Base-by-base conservation (phyloP, 805 yeast genomes). In the Candida maesae region DNA sequence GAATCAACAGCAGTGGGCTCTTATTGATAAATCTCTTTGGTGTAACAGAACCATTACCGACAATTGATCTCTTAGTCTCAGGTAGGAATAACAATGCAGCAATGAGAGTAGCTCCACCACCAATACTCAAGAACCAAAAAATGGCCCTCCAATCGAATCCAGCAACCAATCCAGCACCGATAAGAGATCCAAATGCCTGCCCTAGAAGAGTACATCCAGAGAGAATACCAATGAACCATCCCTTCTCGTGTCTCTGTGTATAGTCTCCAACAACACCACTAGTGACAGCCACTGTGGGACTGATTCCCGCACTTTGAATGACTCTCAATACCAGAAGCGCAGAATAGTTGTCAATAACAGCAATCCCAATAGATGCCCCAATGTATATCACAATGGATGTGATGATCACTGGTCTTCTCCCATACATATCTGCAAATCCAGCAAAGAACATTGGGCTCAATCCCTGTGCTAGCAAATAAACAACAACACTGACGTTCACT, bases 391-490 rank as follows among this genome's bases (percentile, higher is more conserved):
- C 12, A 20, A 84, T 58, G 27, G 88, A 79, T 4, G 64, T 38
- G 24, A 84, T 38, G 15, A 82, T 66, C 0, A 81, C 68, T 0
- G 93, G 89, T 36, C 95, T 64, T 52, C 95, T 72, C 0, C 96
- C 96, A 54, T 60, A 63, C 3, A 66, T 56, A 56, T 88, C 96
- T 0, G 91, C 84, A 17, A 85, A 52, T 4, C 79, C 70, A 0
- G 87, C 82, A 57, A 81, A 70, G 13, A 86, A 57, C 1, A 84
- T 71, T 0, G 96, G 96, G 0, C 84, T 63, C 0, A 85, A 42
- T 2, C 95, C 95, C 62, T 88, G 96, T 40, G 83, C 72, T 10
- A 85, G 58, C 38, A 84, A 71, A 52, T 87, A 88, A 0, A 85
- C 80, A 1, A 88, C 89, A 26, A 89, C 82, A 1, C 95, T 77